Conservation (phyloP, 768 basidiomycete genomes). For the Tephrocybe rancida region DNA sequence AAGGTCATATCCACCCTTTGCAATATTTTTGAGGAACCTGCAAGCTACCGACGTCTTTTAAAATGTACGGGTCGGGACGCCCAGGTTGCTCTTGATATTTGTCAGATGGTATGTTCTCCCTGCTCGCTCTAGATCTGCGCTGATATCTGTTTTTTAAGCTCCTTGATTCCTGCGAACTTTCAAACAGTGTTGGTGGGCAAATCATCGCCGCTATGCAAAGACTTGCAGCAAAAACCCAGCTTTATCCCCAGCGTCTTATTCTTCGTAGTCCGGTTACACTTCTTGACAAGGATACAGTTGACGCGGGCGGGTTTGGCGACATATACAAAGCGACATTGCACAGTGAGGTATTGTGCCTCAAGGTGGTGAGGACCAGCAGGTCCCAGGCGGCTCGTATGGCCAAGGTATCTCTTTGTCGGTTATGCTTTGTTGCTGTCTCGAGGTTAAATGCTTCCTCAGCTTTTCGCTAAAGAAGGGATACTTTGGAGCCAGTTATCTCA, state of each 20-base stretch:
- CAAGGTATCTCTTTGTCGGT: not conserved
- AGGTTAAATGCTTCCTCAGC: not conserved
- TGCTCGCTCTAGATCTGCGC: not conserved
- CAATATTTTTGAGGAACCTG: not conserved
- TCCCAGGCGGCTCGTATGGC: not conserved
- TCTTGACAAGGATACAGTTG: not conserved
- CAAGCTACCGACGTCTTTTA: not conserved
- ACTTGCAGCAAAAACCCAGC: not conserved
- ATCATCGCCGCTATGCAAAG: not conserved
- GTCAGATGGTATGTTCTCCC: not conserved
- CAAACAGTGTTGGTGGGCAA: not conserved
- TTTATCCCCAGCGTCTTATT: not conserved
- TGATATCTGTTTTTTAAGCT: not conserved
- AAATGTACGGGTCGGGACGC: not conserved
- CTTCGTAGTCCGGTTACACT: not conserved
- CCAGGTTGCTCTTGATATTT: not conserved
- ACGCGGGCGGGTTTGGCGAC: not conserved
- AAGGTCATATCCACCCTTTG: not conserved
- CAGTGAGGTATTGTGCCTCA: not conserved
- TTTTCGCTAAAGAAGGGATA: conserved; percentile 1
- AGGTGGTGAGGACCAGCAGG: not conserved
- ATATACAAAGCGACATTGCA: not conserved
- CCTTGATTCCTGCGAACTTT: not conserved
- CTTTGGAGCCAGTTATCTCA: too few species aligned
- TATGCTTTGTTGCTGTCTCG: too few species aligned